phyloP scores from a whole-genome alignment of 345 rosid genomes.

The Salix caprea region DNA sequence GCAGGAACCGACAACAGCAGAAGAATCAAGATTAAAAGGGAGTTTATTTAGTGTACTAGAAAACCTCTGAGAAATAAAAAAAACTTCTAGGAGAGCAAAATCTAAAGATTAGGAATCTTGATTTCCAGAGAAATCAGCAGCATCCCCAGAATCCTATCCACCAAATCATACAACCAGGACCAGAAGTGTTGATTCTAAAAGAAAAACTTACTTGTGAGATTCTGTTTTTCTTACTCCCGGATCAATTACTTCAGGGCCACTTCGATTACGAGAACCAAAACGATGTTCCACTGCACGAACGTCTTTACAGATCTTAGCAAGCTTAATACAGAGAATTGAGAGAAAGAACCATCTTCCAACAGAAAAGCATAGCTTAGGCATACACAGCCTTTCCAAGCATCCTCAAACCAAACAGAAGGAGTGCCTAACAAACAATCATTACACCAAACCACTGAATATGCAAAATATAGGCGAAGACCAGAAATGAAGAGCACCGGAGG shows the following conservation, averaged over 20 bases:
- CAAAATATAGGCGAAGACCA: constrained; percentile 23
- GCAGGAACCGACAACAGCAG: constrained; percentile 27
- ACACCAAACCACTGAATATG: constrained; percentile 15
- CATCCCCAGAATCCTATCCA: constrained; percentile 8
- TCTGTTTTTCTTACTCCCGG: no score
- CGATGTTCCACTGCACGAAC: no score
- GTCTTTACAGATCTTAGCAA: no score
- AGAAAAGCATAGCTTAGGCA: constrained; percentile 10
- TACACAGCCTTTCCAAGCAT: background rate
- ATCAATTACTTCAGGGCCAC: no score
- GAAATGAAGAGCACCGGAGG: constrained; percentile 52
- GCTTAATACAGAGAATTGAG: no score
- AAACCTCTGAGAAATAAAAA: background rate
- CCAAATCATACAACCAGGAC: constrained; percentile 6
- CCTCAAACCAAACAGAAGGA: constrained; percentile 9
- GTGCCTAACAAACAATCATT: background rate
- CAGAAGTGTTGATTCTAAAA: background rate
- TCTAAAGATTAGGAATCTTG: constrained; percentile 31
- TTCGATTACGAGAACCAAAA: no score
- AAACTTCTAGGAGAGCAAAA: background rate
- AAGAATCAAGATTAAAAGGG: background rate
- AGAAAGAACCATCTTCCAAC: background rate
- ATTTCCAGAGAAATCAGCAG: constrained; percentile 29
- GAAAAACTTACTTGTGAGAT: no score
- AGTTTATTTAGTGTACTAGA: background rate